phyloP scores from a whole-genome alignment of 495 filamentous ascomycete genomes.

The Penicillium daleae region DNA sequence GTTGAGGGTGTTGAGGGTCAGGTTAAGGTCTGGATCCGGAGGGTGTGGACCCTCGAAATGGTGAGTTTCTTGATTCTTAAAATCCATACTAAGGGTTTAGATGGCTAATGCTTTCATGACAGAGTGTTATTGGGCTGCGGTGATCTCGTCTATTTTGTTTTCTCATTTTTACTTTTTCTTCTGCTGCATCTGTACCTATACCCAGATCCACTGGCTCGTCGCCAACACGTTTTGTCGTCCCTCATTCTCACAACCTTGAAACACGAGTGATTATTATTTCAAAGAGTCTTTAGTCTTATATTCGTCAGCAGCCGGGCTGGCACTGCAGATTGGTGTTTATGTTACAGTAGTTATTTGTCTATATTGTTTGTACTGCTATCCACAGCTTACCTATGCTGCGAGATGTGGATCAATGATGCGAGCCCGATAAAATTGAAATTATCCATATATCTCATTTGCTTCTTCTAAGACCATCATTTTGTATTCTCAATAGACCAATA shows the following conservation, averaged over 20 bases:
- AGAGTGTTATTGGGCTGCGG: conserved; percentile 88
- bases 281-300: conserved; percentile 9
- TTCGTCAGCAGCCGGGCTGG: conserved; percentile 22
- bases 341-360: conserved; percentile 19
- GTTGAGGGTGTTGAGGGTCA: conserved; percentile 91
- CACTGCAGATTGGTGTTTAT: conserved; percentile 20
- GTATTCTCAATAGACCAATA: not conserved
- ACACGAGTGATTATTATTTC: conserved; percentile 2
- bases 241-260: conserved; percentile 17
- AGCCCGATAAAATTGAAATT: not conserved
- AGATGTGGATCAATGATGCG: not conserved
- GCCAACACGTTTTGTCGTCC: conserved; percentile 24
- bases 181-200: conserved; percentile 35
- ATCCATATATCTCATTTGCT: not conserved
- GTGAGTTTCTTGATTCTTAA: conserved; percentile 42
- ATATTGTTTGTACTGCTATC: conserved; percentile 15
- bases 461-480: not conserved
- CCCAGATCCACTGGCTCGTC: conserved; percentile 28
- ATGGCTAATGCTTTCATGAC: conserved; percentile 31
- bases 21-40: conserved; percentile 95
- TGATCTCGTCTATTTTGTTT: conserved; percentile 41
- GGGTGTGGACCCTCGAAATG: conserved; percentile 99
- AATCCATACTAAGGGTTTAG: not conserved
- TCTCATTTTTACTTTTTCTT: conserved; percentile 16
- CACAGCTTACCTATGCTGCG: not conserved